These are phyloP conservation scores for Lizonia empirigonia DNA, from an alignment of 2,329 filamentous ascomycete genomes.

Conservation along the genomic window DNA sequence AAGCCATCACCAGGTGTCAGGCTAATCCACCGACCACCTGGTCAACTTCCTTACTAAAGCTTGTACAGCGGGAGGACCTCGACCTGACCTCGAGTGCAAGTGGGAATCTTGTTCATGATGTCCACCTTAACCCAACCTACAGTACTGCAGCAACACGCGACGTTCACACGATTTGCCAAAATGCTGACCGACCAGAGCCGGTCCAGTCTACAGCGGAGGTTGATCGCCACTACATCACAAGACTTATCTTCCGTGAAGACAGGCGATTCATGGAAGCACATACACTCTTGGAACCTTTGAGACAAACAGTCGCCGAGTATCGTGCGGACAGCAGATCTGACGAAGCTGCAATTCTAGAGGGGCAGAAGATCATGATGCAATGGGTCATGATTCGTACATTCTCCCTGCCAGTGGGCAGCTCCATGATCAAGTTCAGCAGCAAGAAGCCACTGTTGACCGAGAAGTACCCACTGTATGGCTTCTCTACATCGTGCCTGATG, in stretches of 20 bases:
- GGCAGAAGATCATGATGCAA: constrained; percentile 88
- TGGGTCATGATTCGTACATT: constrained; percentile 85
- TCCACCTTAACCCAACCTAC: constrained; percentile 25
- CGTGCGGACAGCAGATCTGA: constrained; percentile 76
- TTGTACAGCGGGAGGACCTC: constrained; percentile 84
- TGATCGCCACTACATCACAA: constrained; percentile 80
- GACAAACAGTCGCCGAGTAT: constrained; percentile 78
- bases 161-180: constrained; percentile 76
- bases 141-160: constrained; percentile 58
- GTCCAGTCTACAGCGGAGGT: constrained; percentile 82
- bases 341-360: constrained; percentile 86
- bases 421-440: constrained; percentile 84
- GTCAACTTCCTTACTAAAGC: constrained; percentile 70
- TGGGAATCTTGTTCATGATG: constrained; percentile 31
- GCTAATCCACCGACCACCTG: constrained; percentile 79
- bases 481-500: constrained; percentile 89
- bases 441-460: constrained; percentile 90
- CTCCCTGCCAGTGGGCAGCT: constrained; percentile 85
- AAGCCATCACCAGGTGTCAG: constrained; percentile 84
- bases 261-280: constrained; percentile 86
- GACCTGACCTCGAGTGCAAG: constrained; percentile 48
- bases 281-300: constrained; percentile 82
- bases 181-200: constrained; percentile 65
- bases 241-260: constrained; percentile 88
- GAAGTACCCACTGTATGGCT: constrained; percentile 85